Conservation (phyloP, 805 yeast genomes). For the Crinitomyces ghanaensis region DNA sequence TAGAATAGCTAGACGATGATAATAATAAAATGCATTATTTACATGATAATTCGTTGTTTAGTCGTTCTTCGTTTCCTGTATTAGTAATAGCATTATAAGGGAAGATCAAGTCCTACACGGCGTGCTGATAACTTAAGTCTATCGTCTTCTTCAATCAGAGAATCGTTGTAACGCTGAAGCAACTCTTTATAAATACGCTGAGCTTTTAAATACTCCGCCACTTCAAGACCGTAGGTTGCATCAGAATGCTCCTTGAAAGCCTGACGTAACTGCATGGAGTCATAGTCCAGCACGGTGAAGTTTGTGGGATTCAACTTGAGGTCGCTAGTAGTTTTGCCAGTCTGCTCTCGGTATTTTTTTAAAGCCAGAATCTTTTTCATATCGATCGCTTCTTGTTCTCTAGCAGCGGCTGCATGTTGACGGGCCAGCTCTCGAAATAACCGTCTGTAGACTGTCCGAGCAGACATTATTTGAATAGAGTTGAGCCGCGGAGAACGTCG, state of each 20-base stretch:
- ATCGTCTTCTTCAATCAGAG: constrained; percentile 65
- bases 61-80: too few species aligned
- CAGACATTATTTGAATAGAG: background rate
- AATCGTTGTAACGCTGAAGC: constrained; percentile 75
- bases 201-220: constrained; percentile 48
- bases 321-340: constrained; percentile 2
- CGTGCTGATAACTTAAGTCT: constrained; percentile 71
- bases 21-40: too few species aligned
- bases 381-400: constrained; percentile 12
- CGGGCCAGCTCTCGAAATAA: constrained; percentile 19
- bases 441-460: constrained; percentile 14
- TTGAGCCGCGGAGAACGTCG: background rate
- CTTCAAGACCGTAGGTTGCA: constrained; percentile 41
- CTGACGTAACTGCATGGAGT: constrained; percentile 13
- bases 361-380: constrained; percentile 6
- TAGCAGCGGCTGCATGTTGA: constrained; percentile 15
- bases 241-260: constrained; percentile 11
- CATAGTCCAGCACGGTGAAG: constrained; percentile 7
- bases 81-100: too few species aligned
- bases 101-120: constrained; percentile 74
- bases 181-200: constrained; percentile 72
- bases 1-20: too few species aligned
- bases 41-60: too few species aligned
- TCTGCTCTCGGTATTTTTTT: constrained; percentile 6
- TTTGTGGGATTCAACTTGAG: background rate